Conservation (phyloP, 2,329 filamentous ascomycete species). For the Talaromyces sp. region DNA sequence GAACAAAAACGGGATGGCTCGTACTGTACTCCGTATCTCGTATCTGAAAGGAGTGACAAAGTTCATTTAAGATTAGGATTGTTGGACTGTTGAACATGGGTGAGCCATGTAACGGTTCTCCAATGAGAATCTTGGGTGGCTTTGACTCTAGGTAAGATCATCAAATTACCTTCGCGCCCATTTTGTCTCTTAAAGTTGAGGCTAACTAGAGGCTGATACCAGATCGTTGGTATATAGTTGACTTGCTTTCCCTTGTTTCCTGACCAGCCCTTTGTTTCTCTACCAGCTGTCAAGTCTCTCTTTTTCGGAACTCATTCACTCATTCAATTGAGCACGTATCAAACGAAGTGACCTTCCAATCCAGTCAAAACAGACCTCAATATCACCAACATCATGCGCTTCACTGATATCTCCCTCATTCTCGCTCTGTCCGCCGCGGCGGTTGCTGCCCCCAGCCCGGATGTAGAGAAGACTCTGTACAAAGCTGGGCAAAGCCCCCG, state of each 20-base stretch:
- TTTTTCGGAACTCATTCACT: neutral
- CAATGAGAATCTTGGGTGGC: neutral
- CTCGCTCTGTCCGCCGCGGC: constrained; percentile 10
- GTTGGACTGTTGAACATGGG: neutral
- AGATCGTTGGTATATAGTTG: neutral
- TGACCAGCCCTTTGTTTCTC: neutral
- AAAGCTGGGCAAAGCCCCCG: constrained; percentile 4
- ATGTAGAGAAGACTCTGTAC: constrained; percentile 1
- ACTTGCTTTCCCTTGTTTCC: neutral
- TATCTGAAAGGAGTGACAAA: neutral
- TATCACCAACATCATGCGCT: constrained; percentile 5
- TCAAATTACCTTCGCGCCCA: neutral
- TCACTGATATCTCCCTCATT: constrained; percentile 7
- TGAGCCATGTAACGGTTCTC: neutral
- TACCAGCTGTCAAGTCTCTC: neutral
- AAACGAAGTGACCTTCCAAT: neutral
- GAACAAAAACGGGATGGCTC: neutral
- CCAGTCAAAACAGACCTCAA: neutral
- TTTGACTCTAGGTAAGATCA: neutral
- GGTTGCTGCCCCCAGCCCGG: constrained; percentile 5
- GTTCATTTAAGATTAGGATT: neutral
- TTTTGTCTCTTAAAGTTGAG: neutral
- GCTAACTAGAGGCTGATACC: neutral
- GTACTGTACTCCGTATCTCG: constrained; percentile 2
- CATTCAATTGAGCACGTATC: neutral